A percentile compares a stretch with the other conserved stretches of the same genome.
Conservation (phyloP, 1,139 yeast genomes). For the Spathaspora sp. region DNA sequence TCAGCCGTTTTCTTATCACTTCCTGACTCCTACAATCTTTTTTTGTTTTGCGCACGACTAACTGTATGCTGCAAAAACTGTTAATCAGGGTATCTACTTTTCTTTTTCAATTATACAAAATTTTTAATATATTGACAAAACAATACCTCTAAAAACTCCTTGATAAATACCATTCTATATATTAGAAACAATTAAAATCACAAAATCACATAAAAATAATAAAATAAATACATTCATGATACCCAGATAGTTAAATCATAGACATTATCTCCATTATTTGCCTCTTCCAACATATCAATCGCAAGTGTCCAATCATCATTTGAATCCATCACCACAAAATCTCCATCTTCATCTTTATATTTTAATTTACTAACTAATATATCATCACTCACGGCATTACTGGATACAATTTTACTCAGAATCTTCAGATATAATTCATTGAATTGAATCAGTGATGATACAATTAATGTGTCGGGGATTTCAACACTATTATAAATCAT, state of each 20-base stretch:
- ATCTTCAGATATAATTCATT: slow-evolving; percentile 45
- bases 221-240: slow-evolving; percentile 14
- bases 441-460: slow-evolving; percentile 47
- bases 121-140: not conserved
- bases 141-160: not conserved
- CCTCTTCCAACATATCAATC: slow-evolving; percentile 51
- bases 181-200: not conserved
- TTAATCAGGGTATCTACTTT: not conserved
- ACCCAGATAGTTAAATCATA: slow-evolving; percentile 44
- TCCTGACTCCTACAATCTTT: not conserved
- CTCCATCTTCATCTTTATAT: slow-evolving; percentile 95
- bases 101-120: not conserved
- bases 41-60: too few relatives aligned
- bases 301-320: slow-evolving; percentile 73
- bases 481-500: slow-evolving; percentile 50
- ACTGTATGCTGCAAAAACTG: not conserved
- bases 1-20: not conserved
- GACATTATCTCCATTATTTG: slow-evolving; percentile 25
- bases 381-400: slow-evolving; percentile 33
- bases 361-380: slow-evolving; percentile 54
- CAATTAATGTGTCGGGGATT: slow-evolving; percentile 32
- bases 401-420: slow-evolving; percentile 33
- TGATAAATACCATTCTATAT: slow-evolving; percentile 1
- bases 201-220: not conserved
- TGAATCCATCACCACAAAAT: slow-evolving; percentile 80